phyloP scores from a whole-genome alignment of 139 green algal genomes.

The Pycnococcus provasolii region DNA sequence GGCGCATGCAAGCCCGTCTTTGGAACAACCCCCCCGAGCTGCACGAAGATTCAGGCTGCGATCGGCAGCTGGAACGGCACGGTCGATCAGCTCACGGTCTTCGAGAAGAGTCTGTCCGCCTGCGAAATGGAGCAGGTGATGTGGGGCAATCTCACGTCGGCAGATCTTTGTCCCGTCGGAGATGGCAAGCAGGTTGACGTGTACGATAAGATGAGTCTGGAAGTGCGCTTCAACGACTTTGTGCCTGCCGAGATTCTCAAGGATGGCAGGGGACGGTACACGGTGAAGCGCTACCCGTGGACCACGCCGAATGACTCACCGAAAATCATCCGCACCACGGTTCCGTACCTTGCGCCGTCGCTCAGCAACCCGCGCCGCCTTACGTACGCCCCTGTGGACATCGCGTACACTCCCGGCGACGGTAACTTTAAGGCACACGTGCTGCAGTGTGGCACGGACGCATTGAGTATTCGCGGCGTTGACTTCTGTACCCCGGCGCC shows the following conservation, averaged over 20 bases:
- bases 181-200: background rate
- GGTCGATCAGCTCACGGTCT: conserved; percentile 18
- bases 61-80: background rate
- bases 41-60: no score
- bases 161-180: conserved; percentile 9
- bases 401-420: background rate
- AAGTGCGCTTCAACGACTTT: conserved; percentile 19
- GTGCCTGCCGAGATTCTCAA: background rate
- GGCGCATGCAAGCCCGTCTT: no score
- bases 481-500: conserved; percentile 4
- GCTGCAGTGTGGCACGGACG: background rate
- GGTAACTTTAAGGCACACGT: no score
- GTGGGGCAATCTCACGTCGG: conserved; percentile 15
- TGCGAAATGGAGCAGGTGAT: conserved; percentile 15
- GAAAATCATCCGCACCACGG: background rate
- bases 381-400: background rate
- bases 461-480: background rate
- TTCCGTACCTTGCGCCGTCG: background rate
- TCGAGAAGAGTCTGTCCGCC: conserved; percentile 1
- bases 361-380: background rate
- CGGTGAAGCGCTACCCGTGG: background rate
- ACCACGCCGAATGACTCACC: background rate
- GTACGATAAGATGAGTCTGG: conserved; percentile 1
- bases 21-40: no score
- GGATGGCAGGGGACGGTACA: background rate